Conservation (phyloP, 768 basidiomycete genomes). For the Ramaria rubella region DNA sequence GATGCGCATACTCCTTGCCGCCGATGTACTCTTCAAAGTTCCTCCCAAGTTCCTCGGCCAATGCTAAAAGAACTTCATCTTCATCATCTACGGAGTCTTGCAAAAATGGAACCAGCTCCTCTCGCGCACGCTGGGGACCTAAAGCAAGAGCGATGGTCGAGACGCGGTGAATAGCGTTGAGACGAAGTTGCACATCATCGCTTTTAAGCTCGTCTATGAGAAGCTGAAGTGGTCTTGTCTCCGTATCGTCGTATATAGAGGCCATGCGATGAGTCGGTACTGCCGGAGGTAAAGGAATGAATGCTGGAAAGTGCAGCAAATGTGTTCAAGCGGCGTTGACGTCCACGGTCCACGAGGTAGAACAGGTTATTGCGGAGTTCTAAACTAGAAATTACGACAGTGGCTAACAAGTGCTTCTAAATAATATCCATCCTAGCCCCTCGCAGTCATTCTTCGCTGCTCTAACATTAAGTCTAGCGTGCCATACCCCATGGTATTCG, state of each 20-base stretch:
- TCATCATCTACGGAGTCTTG: conserved; percentile 99
- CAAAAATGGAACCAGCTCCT: conserved; percentile 93
- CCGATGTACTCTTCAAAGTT: conserved; percentile 94
- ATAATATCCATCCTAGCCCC: too few relatives aligned
- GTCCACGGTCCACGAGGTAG: neutral
- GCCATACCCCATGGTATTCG: neutral
- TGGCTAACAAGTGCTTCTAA: too few relatives aligned
- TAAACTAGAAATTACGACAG: neutral
- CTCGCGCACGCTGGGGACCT: conserved; percentile 89
- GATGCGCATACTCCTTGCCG: conserved; percentile 78
- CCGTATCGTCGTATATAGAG: conserved; percentile 8
- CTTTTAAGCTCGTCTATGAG: conserved; percentile 97
- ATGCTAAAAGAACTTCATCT: conserved; percentile 92
- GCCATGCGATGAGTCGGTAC: conserved; percentile 1
- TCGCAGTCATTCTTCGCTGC: neutral
- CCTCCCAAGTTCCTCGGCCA: conserved; percentile 91
- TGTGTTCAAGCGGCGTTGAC: neutral
- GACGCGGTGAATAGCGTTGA: conserved; percentile 95
- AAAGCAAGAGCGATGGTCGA: conserved; percentile 97
- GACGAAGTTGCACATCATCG: conserved; percentile 81
- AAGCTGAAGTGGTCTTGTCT: conserved; percentile 26
- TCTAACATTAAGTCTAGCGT: neutral
- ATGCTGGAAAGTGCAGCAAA: neutral
- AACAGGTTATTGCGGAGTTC: conserved; percentile 6
- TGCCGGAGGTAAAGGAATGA: neutral